phyloP scores from a whole-genome alignment of 495 filamentous ascomycete genomes.

The Hyaloscypha variabilis region DNA sequence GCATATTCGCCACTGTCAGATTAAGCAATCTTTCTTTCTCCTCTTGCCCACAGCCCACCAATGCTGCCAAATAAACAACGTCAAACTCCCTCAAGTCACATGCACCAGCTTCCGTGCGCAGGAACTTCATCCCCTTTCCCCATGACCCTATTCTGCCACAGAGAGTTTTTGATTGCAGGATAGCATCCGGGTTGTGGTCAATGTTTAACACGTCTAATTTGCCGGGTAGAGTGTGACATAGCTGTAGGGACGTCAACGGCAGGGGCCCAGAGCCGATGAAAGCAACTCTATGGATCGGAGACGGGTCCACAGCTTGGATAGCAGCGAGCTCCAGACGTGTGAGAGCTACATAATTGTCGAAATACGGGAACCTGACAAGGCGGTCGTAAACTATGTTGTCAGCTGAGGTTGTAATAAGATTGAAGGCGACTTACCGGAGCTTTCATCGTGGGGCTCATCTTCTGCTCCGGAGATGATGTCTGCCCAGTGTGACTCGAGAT shows the following conservation, averaged over 20 bases:
- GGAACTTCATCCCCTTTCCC: constrained; percentile 33
- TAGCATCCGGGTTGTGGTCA: constrained; percentile 38
- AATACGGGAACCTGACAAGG: constrained; percentile 42
- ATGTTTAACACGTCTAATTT: constrained; percentile 35
- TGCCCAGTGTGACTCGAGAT: constrained; percentile 42
- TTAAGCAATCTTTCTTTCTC: constrained; percentile 40
- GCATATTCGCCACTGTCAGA: constrained; percentile 37
- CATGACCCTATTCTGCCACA: constrained; percentile 33
- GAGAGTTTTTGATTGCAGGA: constrained; percentile 32
- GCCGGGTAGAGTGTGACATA: constrained; percentile 17
- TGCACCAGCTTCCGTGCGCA: constrained; percentile 33
- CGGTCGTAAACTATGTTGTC: constrained; percentile 26
- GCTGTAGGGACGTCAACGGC: constrained; percentile 42
- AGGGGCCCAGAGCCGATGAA: constrained; percentile 50
- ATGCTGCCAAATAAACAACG: constrained; percentile 48
- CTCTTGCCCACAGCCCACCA: constrained; percentile 41
- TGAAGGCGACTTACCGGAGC: neutral
- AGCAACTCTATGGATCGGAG: constrained; percentile 25
- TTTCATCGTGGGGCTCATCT: neutral
- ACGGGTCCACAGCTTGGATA: constrained; percentile 29
- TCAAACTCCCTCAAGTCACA: constrained; percentile 35
- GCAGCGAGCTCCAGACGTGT: constrained; percentile 42
- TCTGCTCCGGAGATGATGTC: constrained; percentile 27
- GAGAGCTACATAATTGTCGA: constrained; percentile 45
- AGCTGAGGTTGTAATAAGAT: constrained; percentile 11